Evolutionary conservation across 1,139 yeast species (phyloP).

Genomic region (Suhomyces coccinellae): DNA sequence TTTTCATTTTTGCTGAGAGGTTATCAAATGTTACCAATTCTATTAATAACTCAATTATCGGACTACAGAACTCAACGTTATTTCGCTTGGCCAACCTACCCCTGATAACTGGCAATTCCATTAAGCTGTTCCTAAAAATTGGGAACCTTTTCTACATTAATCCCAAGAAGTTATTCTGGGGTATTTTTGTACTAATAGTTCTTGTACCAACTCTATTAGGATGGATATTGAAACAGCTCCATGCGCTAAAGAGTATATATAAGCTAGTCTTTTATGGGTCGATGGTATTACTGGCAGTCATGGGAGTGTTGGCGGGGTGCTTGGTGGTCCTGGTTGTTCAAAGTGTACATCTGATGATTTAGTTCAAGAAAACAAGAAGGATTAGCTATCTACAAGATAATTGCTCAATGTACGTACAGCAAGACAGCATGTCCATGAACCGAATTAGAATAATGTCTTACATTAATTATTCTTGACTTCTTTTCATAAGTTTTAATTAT

Average conservation of each 20-base stretch:
- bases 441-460: too few species aligned
- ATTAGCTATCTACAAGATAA: too few species aligned
- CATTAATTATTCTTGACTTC: too few species aligned
- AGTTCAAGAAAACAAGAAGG: too few species aligned
- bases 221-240: not conserved
- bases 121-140: not conserved
- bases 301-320: not conserved
- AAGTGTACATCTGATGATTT: not conserved
- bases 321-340: not conserved
- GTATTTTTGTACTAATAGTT: too few species aligned
- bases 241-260: too few species aligned
- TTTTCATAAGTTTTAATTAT: too few species aligned
- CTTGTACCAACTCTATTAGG: not conserved
- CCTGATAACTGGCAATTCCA: not conserved
- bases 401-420: too few species aligned
- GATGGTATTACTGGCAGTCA: not conserved
- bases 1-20: not conserved
- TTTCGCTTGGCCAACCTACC: not conserved
- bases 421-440: too few species aligned
- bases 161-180: not conserved
- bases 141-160: not conserved
- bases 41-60: not conserved
- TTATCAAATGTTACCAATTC: not conserved
- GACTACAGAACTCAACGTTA: not conserved
- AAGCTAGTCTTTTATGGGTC: not conserved